These are phyloP conservation scores for Periconia sp. DNA, from an alignment of 2,329 filamentous ascomycete species.

Conservation along the genomic window DNA sequence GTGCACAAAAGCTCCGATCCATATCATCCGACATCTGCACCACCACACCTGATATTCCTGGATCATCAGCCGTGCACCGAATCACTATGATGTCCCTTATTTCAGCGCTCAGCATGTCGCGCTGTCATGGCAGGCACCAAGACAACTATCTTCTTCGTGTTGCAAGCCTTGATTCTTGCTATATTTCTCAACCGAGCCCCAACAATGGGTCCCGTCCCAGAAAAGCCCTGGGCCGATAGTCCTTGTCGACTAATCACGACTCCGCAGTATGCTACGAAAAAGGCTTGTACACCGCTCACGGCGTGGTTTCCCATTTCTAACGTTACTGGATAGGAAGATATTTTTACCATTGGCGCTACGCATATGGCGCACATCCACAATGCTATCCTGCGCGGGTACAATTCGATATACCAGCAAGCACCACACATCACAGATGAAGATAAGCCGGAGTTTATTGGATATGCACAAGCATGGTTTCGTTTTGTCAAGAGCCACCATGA, in stretches of 20 bases:
- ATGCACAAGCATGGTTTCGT: slow-evolving; percentile 40
- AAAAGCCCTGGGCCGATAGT: slow-evolving; percentile 37
- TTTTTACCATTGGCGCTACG: slow-evolving; percentile 41
- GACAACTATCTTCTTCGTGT: slow-evolving; percentile 12
- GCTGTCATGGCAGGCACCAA: slow-evolving; percentile 4
- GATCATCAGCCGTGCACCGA: neutral
- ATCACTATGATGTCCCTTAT: too few species aligned
- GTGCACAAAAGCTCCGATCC: too few species aligned
- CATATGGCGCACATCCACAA: slow-evolving; percentile 51
- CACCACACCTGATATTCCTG: neutral
- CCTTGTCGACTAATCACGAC: slow-evolving; percentile 35
- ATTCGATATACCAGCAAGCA: slow-evolving; percentile 49
- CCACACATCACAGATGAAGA: slow-evolving; percentile 36
- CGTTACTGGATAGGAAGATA: slow-evolving; percentile 27
- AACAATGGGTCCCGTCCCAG: slow-evolving; percentile 15
- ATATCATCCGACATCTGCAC: slow-evolving; percentile 6
- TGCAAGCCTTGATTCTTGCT: slow-evolving; percentile 14
- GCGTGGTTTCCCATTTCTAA: neutral
- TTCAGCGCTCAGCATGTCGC: neutral
- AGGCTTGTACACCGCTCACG: slow-evolving; percentile 16
- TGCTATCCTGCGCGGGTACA: slow-evolving; percentile 48
- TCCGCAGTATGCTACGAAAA: slow-evolving; percentile 38
- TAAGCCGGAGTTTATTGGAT: slow-evolving; percentile 44
- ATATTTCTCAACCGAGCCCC: slow-evolving; percentile 13
- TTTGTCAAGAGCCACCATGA: slow-evolving; percentile 46